Conservation (phyloP, 495 filamentous ascomycete species). For the Penicillium samsonianum region DNA sequence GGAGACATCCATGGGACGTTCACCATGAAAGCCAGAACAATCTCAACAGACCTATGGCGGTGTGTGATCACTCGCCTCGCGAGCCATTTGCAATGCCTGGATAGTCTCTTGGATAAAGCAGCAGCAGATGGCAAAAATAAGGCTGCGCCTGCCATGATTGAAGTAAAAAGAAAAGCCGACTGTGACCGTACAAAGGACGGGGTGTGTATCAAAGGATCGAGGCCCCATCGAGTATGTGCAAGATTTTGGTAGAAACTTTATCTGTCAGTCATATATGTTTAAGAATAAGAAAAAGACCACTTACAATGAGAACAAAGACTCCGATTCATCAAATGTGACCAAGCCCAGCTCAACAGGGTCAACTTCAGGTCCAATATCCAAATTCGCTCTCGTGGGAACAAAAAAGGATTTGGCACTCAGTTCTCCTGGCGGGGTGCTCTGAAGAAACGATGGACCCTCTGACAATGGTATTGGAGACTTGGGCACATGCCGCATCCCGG, state of each 20-base stretch:
- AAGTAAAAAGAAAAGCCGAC: constrained; percentile 71
- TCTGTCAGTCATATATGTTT: constrained; percentile 7
- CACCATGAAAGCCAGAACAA: constrained; percentile 74
- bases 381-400: constrained; percentile 57
- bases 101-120: constrained; percentile 62
- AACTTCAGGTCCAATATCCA: constrained; percentile 61
- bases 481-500: constrained; percentile 20
- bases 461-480: constrained; percentile 22
- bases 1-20: constrained; percentile 77
- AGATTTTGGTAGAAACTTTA: constrained; percentile 67
- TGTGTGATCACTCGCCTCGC: constrained; percentile 59
- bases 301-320: constrained; percentile 64
- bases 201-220: constrained; percentile 65
- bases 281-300: constrained; percentile 16
- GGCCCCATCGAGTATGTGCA: constrained; percentile 72
- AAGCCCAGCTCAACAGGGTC: constrained; percentile 70
- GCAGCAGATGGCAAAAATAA: constrained; percentile 63
- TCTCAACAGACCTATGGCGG: constrained; percentile 67
- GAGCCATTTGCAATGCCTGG: constrained; percentile 62
- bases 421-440: constrained; percentile 6
- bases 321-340: constrained; percentile 61
- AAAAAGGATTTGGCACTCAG: constrained; percentile 55
- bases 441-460: constrained; percentile 14
- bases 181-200: constrained; percentile 62
- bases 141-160: constrained; percentile 63